Conservation (phyloP, 1,284 basidiomycete species). For the Neonothopanus nambi region DNA sequence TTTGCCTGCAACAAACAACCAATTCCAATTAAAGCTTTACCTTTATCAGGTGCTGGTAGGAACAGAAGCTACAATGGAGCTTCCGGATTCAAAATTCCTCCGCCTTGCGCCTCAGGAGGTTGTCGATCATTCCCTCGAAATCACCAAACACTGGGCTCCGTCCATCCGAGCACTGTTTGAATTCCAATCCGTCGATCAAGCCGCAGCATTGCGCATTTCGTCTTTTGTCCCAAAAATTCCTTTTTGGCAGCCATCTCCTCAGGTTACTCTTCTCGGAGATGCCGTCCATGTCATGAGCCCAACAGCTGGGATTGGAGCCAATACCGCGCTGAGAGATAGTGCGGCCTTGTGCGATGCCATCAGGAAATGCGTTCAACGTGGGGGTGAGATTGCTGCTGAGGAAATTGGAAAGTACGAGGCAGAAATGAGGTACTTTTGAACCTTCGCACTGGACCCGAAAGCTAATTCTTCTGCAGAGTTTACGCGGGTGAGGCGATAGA, state of each 20-base stretch:
- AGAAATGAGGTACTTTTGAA: slow-evolving; percentile 3
- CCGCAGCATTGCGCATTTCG: not conserved
- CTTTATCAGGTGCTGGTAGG: not conserved
- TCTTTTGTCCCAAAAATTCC: not conserved
- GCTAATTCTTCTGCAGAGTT: not conserved
- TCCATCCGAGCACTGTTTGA: not conserved
- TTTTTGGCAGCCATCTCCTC: not conserved
- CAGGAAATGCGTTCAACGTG: not conserved
- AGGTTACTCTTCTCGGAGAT: slow-evolving; percentile 1
- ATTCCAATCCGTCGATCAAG: slow-evolving; percentile 3
- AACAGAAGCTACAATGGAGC: not conserved
- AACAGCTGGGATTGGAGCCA: slow-evolving; percentile 7
- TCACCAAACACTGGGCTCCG: slow-evolving; percentile 6
- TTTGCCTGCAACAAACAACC: not conserved
- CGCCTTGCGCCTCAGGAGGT: not conserved
- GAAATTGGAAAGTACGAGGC: slow-evolving; percentile 5
- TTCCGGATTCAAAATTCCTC: slow-evolving; percentile 4
- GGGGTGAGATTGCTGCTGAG: not conserved
- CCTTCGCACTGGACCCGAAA: not conserved
- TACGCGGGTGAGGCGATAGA: slow-evolving; percentile 2
- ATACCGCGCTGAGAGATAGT: slow-evolving; percentile 6
- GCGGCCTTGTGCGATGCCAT: slow-evolving; percentile 2
- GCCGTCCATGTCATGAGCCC: slow-evolving; percentile 7
- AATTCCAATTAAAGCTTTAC: not conserved
- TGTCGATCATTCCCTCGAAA: slow-evolving; percentile 3